phyloP scores from a whole-genome alignment of 1,284 basidiomycete species.

The Schizophyllum commune region DNA sequence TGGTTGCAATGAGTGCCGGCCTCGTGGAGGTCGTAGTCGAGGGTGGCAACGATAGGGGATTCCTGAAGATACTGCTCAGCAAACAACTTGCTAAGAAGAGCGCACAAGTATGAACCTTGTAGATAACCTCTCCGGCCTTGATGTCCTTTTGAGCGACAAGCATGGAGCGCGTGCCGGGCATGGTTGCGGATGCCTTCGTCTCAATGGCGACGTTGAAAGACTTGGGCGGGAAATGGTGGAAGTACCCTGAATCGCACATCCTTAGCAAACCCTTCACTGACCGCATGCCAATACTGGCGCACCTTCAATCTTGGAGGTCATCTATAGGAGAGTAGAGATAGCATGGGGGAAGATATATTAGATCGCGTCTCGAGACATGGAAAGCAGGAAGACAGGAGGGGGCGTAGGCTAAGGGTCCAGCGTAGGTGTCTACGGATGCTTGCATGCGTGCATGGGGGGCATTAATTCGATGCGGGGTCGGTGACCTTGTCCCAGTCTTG shows the following conservation, averaged over 20 bases:
- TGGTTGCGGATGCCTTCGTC: conserved; percentile 26
- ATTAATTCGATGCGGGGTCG: conserved; percentile 50
- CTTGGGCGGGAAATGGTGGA: conserved; percentile 63
- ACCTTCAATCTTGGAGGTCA: conserved; percentile 67
- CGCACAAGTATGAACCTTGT: conserved; percentile 39
- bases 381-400: conserved; percentile 17
- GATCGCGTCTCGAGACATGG: conserved; percentile 31
- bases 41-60: conserved; percentile 55
- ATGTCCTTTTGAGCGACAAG: conserved; percentile 64
- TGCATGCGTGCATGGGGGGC: conserved; percentile 28
- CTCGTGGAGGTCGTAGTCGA: conserved; percentile 62
- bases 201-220: conserved; percentile 59
- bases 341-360: conserved; percentile 50
- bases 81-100: conserved; percentile 1
- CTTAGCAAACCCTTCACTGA: conserved; percentile 14
- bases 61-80: conserved; percentile 39
- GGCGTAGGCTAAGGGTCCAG: conserved; percentile 5
- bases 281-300: conserved; percentile 31
- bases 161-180: conserved; percentile 38
- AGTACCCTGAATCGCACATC: conserved; percentile 54
- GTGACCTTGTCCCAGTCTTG: conserved; percentile 83
- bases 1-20: conserved; percentile 63
- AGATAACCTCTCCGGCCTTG: conserved; percentile 62
- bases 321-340: conserved; percentile 33
- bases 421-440: conserved; percentile 10